These are phyloP conservation scores for Backusella tuberculispora DNA, from an alignment of 192 early-diverging fungal species.

Conservation along the genomic window DNA sequence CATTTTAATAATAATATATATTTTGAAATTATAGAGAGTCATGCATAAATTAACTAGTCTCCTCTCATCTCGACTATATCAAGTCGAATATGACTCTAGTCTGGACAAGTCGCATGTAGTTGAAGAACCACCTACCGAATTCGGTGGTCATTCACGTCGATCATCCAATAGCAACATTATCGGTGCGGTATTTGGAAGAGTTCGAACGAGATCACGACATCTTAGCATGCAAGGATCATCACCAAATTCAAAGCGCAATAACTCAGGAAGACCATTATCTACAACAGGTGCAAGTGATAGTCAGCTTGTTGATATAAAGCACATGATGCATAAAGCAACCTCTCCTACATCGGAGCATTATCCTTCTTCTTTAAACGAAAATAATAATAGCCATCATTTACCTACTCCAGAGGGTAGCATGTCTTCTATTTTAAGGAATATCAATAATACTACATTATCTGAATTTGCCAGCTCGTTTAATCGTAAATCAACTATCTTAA, in stretches of 20 bases:
- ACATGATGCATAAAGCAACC: background rate
- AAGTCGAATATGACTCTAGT: slow-evolving; percentile 63
- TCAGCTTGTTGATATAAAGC: slow-evolving; percentile 11
- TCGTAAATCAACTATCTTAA: slow-evolving; percentile 20
- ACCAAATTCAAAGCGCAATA: slow-evolving; percentile 18
- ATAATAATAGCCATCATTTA: background rate
- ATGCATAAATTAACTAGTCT: slow-evolving; percentile 65
- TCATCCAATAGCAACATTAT: slow-evolving; percentile 1
- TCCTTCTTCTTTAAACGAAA: background rate
- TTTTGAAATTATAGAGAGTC: slow-evolving; percentile 54
- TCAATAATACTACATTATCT: slow-evolving; percentile 17
- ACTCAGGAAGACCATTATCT: slow-evolving; percentile 28
- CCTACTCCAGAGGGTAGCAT: slow-evolving; percentile 20
- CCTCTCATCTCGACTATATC: slow-evolving; percentile 58
- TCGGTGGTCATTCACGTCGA: background rate
- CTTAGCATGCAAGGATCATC: slow-evolving; percentile 42
- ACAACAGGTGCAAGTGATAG: slow-evolving; percentile 22
- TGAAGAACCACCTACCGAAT: background rate
- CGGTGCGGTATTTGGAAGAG: background rate
- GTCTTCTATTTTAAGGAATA: slow-evolving; percentile 14
- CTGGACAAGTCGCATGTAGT: slow-evolving; percentile 28
- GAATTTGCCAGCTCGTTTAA: slow-evolving; percentile 21
- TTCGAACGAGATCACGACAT: slow-evolving; percentile 37
- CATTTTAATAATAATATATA: background rate
- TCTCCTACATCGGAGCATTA: background rate